phyloP scores from a whole-genome alignment of 1,284 basidiomycete species.

The Boletus holoroseus region DNA sequence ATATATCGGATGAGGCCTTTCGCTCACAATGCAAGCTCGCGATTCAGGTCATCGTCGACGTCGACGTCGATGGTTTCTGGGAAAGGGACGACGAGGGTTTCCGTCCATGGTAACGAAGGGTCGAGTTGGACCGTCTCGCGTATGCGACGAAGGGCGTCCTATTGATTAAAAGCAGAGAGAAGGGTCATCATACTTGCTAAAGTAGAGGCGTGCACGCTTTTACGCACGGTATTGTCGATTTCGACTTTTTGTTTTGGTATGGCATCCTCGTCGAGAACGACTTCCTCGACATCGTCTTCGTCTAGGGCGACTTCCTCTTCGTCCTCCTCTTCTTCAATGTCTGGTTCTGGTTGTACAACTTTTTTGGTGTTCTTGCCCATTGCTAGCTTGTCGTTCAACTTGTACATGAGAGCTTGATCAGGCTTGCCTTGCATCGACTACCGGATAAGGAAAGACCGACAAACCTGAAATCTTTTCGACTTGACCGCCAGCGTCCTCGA shows the following conservation, averaged over 20 bases:
- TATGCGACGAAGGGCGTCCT: conserved; percentile 81
- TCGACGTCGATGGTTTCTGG: conserved; percentile 73
- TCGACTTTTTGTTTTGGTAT: conserved; percentile 78
- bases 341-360: conserved; percentile 10
- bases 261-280: conserved; percentile 67
- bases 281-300: conserved; percentile 64
- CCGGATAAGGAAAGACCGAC: conserved; percentile 23
- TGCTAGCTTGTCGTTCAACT: not conserved
- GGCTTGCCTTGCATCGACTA: not conserved
- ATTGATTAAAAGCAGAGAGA: not conserved
- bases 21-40: conserved; percentile 88
- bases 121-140: conserved; percentile 75
- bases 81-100: conserved; percentile 74
- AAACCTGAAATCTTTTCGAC: conserved; percentile 19
- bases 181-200: not conserved
- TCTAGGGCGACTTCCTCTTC: conserved; percentile 59
- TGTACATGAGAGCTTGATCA: too few relatives aligned
- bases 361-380: conserved; percentile 18
- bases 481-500: not conserved
- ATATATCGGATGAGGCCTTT: conserved; percentile 10
- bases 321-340: conserved; percentile 36
- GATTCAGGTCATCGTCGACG: conserved; percentile 84
- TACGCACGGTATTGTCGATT: conserved; percentile 72
- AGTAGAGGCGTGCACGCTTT: conserved; percentile 4
- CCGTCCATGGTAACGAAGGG: conserved; percentile 76